Evolutionary conservation across 2,329 filamentous ascomycete genomes (phyloP), one percentile per base, ranked within the genome.

Genomic region (Aspergillus pseudoterreus): DNA sequence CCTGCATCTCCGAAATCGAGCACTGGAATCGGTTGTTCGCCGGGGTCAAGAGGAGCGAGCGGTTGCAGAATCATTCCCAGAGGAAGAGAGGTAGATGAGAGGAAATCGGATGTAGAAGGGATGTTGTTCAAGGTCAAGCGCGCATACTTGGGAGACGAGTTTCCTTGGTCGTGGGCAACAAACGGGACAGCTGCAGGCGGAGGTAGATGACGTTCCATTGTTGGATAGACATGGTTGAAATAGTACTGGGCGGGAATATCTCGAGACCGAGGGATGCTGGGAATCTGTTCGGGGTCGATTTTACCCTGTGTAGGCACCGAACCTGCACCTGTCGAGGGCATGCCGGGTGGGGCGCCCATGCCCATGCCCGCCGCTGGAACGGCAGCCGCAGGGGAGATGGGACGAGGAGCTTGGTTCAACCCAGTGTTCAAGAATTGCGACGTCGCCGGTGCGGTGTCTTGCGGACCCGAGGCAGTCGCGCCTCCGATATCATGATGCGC

Each of bases 91-190:
- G 92, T 96, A 4, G 87, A 85, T 44, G 83, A 77, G 27, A 97
- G 78, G 33, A 89, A 87, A 57, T 99, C 94, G 42, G 84, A 76
- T 12, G 86, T 88, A 11, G 88, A 82, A 2, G 94, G 94, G 55
- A 99, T 95, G 71, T 88, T 95, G 74, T 96, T 99, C 71, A 97
- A 77, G 0, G 91, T 96, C 51, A 99, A 81, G 50, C 94, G 86
- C 45, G 91, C 88, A 68, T 90, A 94, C 71, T 96, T 96, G 32
- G 94, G 94, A 12, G 94, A 96, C 4, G 94, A 87, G 69, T 96
- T 99, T 63, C 94, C 94, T 71, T 99, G 94, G 63, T 99, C 94
- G 63, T 86, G 89, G n/a, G 92, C 89, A 35, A 96, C 87, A 65
- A 94, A 97, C 2, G 94, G 91, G 19, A 94, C 82, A 4, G 88